A percentile compares a stretch with the other conserved stretches of the same genome.
These are phyloP conservation scores for Scedosporium apiospermum DNA, from an alignment of 2,329 filamentous ascomycete genomes.

Conservation along the genomic window DNA sequence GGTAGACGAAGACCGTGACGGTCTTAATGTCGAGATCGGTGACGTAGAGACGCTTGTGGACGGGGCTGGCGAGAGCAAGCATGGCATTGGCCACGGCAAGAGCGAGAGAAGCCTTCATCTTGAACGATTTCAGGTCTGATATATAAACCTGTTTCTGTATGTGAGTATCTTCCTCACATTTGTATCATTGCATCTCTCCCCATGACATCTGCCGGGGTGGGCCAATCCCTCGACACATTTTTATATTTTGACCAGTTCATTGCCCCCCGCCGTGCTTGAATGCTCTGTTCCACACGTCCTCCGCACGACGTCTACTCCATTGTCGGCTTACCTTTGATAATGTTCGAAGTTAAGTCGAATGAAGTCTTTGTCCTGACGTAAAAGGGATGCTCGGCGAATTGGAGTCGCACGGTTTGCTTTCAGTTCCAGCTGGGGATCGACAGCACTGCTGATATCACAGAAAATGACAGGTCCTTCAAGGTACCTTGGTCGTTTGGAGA, in stretches of 20 bases:
- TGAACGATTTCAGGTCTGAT: conserved; percentile 14
- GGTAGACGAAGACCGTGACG: conserved; percentile 24
- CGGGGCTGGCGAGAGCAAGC: conserved; percentile 33
- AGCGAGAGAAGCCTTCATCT: conserved; percentile 41
- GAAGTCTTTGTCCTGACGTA: neutral
- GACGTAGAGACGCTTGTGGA: conserved; percentile 29
- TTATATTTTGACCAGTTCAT: neutral
- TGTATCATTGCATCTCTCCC: too few relatives aligned
- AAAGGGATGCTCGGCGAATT: neutral
- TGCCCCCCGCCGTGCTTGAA: neutral
- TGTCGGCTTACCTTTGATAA: neutral
- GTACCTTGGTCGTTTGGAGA: neutral
- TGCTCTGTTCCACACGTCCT: neutral
- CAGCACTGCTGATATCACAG: conserved; percentile 7
- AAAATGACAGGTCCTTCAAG: conserved; percentile 4
- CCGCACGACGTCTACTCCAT: neutral
- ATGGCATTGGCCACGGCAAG: conserved; percentile 35
- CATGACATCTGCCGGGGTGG: too few relatives aligned
- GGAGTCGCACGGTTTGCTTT: neutral
- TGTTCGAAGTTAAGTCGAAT: neutral
- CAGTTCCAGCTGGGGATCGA: conserved; percentile 6
- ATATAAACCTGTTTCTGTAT: neutral
- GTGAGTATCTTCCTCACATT: neutral
- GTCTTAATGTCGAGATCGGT: conserved; percentile 31
- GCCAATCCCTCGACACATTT: too few relatives aligned